Base-by-base conservation (phyloP, 306 rosid genomes). In the Urtica urens region DNA sequence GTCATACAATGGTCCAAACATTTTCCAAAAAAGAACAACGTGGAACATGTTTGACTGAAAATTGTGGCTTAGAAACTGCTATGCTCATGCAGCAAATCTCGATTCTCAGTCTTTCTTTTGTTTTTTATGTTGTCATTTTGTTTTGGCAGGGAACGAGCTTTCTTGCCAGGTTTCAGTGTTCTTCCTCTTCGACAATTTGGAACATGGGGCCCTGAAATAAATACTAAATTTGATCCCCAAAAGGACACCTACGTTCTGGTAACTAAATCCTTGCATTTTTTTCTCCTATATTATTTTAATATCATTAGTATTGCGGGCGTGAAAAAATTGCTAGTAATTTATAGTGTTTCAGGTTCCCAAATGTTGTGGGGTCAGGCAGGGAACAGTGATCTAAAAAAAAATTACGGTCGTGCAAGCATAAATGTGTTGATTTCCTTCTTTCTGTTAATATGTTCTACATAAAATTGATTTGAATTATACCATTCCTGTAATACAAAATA, bases 161-260 rank as follows among this genome's bases (percentile, higher is more conserved):
- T 84, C 74, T 70, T 88, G 80, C 82, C 83, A 44, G 86, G 81
- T 51, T 88, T 88, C 62, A 60, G 78, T 42, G 86, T 83, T 70
- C 80, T 88, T 24, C 95, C 97, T 56, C 95, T 88, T 28, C 77
- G 57, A 23, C 88, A 88, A 71, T 84, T 88, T 66, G 97, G 93
- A 74, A 68, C 37, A 53, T 88, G 95, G 97, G 97, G 90, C 19
- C 97, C 95, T 51, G 95, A 78, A 58, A 68, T 88, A 56, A 57
- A 69, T 45, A 55, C 72, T 35, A 81, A 73, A 49, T 70, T 84
- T 25, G 82, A 88, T 63, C 81, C 84, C 55, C 59, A 78, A 46
- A 87, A 80, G 73, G 93, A 83, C 34, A 78, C 83, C 26, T 87
- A 78, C 52, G 96, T 87, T 46, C 43, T 87, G 93, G 96, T 87